Evolutionary conservation across 495 filamentous ascomycete species (phyloP).

Genomic region (Alectoria sarmentosa): DNA sequence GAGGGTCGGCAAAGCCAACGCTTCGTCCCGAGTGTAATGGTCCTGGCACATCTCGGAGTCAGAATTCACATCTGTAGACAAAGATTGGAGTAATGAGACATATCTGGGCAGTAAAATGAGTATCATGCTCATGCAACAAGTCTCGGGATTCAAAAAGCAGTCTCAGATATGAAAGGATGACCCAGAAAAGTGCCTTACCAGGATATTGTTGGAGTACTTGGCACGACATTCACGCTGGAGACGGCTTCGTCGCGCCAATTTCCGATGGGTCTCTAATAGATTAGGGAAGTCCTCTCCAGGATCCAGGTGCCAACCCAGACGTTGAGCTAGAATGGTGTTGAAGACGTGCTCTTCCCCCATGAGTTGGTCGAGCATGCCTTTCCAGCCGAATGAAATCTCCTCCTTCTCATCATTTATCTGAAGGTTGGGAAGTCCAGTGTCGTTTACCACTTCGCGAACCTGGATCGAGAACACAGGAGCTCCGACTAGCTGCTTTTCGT

Average conservation of each 20-base stretch:
- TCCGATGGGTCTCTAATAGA: neutral
- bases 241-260: constrained; percentile 1
- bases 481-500: constrained; percentile 4
- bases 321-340: neutral
- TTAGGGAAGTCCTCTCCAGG: neutral
- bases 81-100: neutral
- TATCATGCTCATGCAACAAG: neutral
- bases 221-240: neutral
- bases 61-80: neutral
- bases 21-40: neutral
- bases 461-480: neutral
- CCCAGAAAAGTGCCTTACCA: neutral
- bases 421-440: neutral
- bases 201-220: neutral
- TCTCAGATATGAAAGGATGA: neutral
- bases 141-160: neutral
- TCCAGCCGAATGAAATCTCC: neutral
- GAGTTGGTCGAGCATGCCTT: constrained; percentile 2
- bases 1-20: neutral
- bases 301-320: neutral
- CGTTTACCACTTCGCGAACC: neutral
- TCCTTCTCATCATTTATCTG: neutral
- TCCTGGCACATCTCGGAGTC: neutral
- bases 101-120: neutral
- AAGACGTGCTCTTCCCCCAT: constrained; percentile 3